Conservation (phyloP, 73 alveolate species). For the Stentor roeselii region DNA sequence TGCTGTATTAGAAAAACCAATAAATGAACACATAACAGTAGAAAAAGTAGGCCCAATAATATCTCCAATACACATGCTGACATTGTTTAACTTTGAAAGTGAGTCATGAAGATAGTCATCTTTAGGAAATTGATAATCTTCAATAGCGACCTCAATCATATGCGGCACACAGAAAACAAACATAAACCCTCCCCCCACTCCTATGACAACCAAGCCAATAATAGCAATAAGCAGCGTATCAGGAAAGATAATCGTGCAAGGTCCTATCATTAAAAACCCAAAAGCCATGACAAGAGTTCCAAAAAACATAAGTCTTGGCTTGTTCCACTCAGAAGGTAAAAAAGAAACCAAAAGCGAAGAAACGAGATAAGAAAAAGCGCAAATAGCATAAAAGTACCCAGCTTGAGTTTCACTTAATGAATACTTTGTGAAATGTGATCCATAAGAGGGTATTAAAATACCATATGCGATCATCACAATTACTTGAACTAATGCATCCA, state of each 20-base stretch:
- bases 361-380: neutral
- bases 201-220: neutral
- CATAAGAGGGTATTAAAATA: neutral
- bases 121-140: neutral
- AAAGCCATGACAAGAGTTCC: neutral
- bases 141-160: neutral
- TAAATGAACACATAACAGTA: neutral
- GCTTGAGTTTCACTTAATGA: neutral
- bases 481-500: neutral
- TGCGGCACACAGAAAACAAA: neutral
- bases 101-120: neutral
- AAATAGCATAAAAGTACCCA: no score
- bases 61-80: neutral
- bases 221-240: neutral
- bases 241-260: neutral
- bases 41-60: neutral
- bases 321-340: neutral
- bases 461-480: neutral
- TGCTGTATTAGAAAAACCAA: neutral
- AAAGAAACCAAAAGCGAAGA: neutral
- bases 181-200: neutral
- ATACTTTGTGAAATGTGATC: neutral
- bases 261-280: neutral
- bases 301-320: neutral
- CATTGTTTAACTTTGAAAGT: neutral